Evolutionary conservation across 257 asterid species (phyloP).

Genomic region (Solanum corneliomulleri): DNA sequence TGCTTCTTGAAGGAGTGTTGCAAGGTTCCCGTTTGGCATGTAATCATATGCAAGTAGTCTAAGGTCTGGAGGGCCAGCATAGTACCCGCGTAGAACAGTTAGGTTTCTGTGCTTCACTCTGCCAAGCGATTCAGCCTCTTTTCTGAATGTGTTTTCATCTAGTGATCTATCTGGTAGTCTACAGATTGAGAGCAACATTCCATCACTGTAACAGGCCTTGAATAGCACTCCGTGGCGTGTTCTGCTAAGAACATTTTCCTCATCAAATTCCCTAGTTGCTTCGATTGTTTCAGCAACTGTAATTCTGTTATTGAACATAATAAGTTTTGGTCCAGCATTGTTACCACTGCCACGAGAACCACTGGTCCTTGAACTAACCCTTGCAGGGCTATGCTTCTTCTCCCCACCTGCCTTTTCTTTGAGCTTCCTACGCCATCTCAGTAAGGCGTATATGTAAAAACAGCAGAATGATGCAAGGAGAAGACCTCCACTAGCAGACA

Average conservation of each 20-base stretch:
- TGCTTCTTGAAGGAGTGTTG: conserved; percentile 59
- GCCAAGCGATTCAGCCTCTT: conserved; percentile 61
- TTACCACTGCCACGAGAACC: conserved; percentile 59
- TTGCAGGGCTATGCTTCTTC: conserved; percentile 57
- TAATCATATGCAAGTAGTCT: conserved; percentile 56
- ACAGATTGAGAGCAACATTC: conserved; percentile 57
- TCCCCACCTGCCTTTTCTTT: conserved; percentile 29
- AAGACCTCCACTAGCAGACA: conserved; percentile 52
- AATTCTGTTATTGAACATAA: conserved; percentile 61
- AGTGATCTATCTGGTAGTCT: conserved; percentile 41
- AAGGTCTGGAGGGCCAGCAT: conserved; percentile 47
- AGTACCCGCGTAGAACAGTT: conserved; percentile 63
- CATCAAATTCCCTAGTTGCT: conserved; percentile 66
- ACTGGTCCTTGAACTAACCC: conserved; percentile 56
- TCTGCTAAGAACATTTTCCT: conserved; percentile 55
- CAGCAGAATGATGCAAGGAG: conserved; percentile 55
- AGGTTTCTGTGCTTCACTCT: conserved; percentile 58
- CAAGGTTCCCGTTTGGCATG: conserved; percentile 78
- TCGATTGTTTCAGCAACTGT: conserved; percentile 59
- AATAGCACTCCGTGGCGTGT: conserved; percentile 50
- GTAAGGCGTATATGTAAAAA: conserved; percentile 44
- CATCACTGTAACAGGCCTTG: conserved; percentile 60
- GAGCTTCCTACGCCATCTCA: conserved; percentile 65
- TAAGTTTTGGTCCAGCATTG: conserved; percentile 46
- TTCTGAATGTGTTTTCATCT: conserved; percentile 41